Evolutionary conservation across 1,284 basidiomycete species (phyloP).

Genomic region (Pholiota adiposa): DNA sequence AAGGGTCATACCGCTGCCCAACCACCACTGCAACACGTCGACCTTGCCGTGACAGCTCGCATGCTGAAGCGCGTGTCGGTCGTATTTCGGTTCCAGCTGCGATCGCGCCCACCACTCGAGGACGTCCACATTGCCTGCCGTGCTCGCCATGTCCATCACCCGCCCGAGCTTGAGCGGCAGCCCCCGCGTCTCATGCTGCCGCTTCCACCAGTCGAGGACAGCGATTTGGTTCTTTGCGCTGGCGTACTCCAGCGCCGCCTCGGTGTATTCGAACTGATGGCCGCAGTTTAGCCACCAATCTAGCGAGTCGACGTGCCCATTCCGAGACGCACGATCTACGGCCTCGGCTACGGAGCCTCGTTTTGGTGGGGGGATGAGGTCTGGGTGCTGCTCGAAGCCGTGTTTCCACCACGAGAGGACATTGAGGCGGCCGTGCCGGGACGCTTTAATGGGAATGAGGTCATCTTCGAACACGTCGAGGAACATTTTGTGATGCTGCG

Average conservation of each 20-base stretch:
- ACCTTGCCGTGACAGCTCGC: constrained; percentile 81
- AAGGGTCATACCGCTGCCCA: constrained; percentile 72
- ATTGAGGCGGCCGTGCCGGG: constrained; percentile 69
- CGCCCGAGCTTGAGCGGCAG: constrained; percentile 78
- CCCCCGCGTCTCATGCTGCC: constrained; percentile 43
- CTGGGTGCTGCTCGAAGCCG: constrained; percentile 59
- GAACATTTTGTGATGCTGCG: constrained; percentile 65
- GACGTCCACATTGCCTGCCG: constrained; percentile 68
- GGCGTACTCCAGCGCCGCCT: constrained; percentile 75
- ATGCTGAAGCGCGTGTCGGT: constrained; percentile 73
- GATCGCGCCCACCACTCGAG: constrained; percentile 85
- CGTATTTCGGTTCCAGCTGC: constrained; percentile 75
- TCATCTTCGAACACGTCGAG: constrained; percentile 62
- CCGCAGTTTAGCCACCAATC: constrained; percentile 72
- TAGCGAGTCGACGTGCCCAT: constrained; percentile 65
- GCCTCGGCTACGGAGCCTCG: constrained; percentile 60
- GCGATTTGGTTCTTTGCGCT: constrained; percentile 72
- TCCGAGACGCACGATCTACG: constrained; percentile 72
- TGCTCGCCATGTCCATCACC: constrained; percentile 80
- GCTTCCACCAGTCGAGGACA: constrained; percentile 82
- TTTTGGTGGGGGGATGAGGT: constrained; percentile 56
- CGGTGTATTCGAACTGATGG: constrained; percentile 69
- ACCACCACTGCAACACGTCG: constrained; percentile 83
- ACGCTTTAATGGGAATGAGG: constrained; percentile 74
- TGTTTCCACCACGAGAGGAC: constrained; percentile 84